phyloP scores from a whole-genome alignment of 2,329 filamentous ascomycete species.

The Berkeleyomyces basicola region DNA sequence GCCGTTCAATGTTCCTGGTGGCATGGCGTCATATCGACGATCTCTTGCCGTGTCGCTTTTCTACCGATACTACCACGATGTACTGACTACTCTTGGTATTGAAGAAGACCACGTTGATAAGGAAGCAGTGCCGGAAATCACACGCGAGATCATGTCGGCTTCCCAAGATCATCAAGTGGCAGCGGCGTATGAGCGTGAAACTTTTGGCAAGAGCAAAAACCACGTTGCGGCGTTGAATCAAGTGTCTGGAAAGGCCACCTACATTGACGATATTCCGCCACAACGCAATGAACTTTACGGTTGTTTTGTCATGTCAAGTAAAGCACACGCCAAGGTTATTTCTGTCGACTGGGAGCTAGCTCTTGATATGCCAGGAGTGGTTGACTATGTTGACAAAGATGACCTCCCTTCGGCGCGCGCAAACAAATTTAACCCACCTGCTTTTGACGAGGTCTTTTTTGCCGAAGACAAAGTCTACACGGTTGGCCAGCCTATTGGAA shows the following conservation, averaged over 20 bases:
- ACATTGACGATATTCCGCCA: conserved; percentile 84
- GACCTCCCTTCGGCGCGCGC: conserved; percentile 65
- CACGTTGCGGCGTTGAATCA: conserved; percentile 90
- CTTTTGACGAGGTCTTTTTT: conserved; percentile 75
- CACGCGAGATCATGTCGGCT: conserved; percentile 66
- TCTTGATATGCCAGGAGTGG: conserved; percentile 70
- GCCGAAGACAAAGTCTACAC: conserved; percentile 82
- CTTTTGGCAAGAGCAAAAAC: conserved; percentile 70
- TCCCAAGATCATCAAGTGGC: conserved; percentile 61
- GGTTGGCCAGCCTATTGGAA: conserved; percentile 78
- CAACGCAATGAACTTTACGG: conserved; percentile 80
- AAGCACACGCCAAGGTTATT: conserved; percentile 70
- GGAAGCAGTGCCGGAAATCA: conserved; percentile 69
- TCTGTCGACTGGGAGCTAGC: conserved; percentile 61
- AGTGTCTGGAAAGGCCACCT: conserved; percentile 83
- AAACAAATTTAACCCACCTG: conserved; percentile 81
- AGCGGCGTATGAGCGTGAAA: conserved; percentile 60
- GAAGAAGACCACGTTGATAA: conserved; percentile 39
- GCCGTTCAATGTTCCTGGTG: conserved; percentile 78
- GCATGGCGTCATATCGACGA: conserved; percentile 93
- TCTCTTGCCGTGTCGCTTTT: conserved; percentile 86
- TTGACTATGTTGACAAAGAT: conserved; percentile 65
- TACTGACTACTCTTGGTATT: conserved; percentile 41
- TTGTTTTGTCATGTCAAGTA: conserved; percentile 73
- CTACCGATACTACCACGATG: conserved; percentile 90